Evolutionary conservation across 176 grass and related monocot species (phyloP), one percentile per base, ranked within the genome.

Genomic region (Eragrostis nindensis): DNA sequence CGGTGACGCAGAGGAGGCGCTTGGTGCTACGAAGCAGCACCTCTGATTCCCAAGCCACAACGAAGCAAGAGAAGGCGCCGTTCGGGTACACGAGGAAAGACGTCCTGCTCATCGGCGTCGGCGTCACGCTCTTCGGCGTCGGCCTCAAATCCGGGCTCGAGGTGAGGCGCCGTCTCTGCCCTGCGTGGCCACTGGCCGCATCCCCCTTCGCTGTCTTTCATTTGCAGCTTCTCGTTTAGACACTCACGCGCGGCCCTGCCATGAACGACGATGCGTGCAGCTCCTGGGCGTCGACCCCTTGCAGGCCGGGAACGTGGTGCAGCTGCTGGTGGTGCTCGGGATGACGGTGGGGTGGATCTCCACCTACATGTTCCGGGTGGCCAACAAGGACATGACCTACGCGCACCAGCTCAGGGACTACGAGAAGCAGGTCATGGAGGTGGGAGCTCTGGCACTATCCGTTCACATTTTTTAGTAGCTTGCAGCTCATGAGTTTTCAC

Each of bases 401-500:
- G 88, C 92, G n/a, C 81, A 90, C n/a, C 95, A 98, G 82, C 90
- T 98, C 80, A 95, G 85, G 86, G 86, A 86, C 76, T 98, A 98
- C 62, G 96, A 95, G 86, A 98, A 93, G 76, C 87, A 95, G 84
- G 96, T 98, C 89, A 98, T 98, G 96, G 92, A 98, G 92, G 92
- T 93, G 62, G 5, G 7, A 78, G 1, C 43, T 52, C 57, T 27
- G 7, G 3, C 38, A 56, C 13, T 12, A 16, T 46, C 19, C 10
- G 1, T 45, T 11, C 48, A 36, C 8, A 4, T 32, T 44, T n/a
- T n/a, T 25, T 13, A 30, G 5, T 9, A 36, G 39, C 50, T 69
- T 21, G 9, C 30, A 11, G 27, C 29, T 43, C 38, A 12, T 36
- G 42, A 43, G 42, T 80, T 47, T 5, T 71, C 38, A 62, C 18